Base-by-base conservation (phyloP, 2,329 filamentous ascomycete species). In the Metarhizium robertsii region DNA sequence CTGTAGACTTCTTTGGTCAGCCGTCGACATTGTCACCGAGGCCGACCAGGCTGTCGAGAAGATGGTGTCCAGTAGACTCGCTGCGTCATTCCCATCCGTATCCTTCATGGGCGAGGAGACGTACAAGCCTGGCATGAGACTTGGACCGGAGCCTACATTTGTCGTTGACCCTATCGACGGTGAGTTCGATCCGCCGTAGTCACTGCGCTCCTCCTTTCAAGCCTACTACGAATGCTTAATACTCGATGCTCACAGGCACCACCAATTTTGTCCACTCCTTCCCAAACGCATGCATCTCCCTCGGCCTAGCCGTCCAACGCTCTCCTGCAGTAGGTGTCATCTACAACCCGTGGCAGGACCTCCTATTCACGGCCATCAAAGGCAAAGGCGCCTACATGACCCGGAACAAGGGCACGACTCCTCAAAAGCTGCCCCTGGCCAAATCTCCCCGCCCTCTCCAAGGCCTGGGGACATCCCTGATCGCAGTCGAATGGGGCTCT, bases 141-240 rank as follows among this genome's bases (percentile, higher is more conserved):
- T 92, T 50, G 86, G 83, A 0, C 69, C 77, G 34, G 78, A 78
- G 16, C 88, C 88, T 2, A 92, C 88, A 47, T 92, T 92, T 71
- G 80, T 92, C 65, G 85, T 88, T 61, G 88, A 92, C 67, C 88
- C 88, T 48, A 91, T 92, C 62, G 88, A 92, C 71, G 88, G 87
- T 65, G 57, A 14, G 56, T 51, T 8, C 4, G 29, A 2, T 13
- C 11, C 11, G 47, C 18, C 2, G 11, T 4, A 14, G 7, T 18
- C 18, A 16, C 38, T 40, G 5, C 10, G 10, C 18, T 46, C 11
- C 47, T 29, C 45, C 20, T n/a, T 47, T 8, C 10, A 2, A 4
- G 29, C 11, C n/a, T 34, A 3, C 32, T 34, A 34, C 6, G 1
- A 25, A 25, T 25, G 25, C 3, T 25, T 18, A 6, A 38, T 30